These are phyloP conservation scores for Leavenworthia alabamica DNA, from an alignment of 345 rosid species.

Conservation along the genomic window DNA sequence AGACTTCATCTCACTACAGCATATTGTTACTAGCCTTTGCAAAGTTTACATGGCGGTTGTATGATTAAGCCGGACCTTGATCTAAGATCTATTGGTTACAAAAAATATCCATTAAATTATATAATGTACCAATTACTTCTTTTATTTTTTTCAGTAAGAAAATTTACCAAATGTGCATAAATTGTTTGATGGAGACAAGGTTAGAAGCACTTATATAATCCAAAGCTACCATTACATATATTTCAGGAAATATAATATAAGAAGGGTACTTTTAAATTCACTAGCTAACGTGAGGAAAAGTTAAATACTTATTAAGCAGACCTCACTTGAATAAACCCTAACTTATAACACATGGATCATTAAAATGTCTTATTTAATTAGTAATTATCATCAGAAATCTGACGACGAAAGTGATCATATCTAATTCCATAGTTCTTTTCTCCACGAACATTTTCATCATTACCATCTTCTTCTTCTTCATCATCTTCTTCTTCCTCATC, in stretches of 20 bases:
- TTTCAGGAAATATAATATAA: neutral
- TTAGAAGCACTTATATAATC: conserved; percentile 1
- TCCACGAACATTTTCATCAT: neutral
- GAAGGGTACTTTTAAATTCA: conserved; percentile 5
- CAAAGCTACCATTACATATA: conserved; percentile 13
- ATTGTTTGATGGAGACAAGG: conserved; percentile 7
- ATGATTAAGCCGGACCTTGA: neutral
- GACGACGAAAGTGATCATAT: conserved; percentile 24
- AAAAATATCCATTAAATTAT: neutral
- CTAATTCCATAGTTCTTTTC: conserved; percentile 17
- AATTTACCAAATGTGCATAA: neutral
- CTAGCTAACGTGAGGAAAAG: conserved; percentile 12
- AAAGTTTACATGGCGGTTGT: neutral
- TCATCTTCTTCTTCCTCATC: conserved; percentile 12
- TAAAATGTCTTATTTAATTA: neutral
- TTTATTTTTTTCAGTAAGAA: neutral
- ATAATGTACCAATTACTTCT: neutral
- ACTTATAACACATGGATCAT: conserved; percentile 12
- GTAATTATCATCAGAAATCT: conserved; percentile 11
- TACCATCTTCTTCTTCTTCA: conserved; percentile 3
- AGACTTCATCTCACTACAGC: neutral
- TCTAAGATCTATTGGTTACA: neutral
- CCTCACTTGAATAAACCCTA: conserved; percentile 17
- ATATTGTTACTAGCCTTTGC: neutral
- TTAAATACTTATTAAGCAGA: neutral